A percentile compares a stretch with the other conserved stretches of the same genome.
phyloP scores from a whole-genome alignment of 1,284 basidiomycete genomes.

The Singerocomus inundabilis region DNA sequence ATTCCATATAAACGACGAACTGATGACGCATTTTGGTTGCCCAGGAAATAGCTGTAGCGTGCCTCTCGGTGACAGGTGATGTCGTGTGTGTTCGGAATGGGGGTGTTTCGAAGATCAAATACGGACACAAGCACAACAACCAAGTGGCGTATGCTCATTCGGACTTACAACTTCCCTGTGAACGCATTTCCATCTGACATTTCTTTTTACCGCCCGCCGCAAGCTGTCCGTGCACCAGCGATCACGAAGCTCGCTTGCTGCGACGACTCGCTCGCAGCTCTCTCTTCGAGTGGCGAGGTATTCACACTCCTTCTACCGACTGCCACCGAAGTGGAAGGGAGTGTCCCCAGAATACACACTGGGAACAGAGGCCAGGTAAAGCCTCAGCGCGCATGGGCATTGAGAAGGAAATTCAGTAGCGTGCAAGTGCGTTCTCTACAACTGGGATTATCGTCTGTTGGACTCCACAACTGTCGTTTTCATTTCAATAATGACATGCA shows the following conservation, averaged over 20 bases:
- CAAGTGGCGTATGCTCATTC: conserved; percentile 16
- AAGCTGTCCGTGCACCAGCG: conserved; percentile 63
- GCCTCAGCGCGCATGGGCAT: conserved; percentile 88
- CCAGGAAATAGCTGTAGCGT: conserved; percentile 83
- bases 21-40: not conserved
- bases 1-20: too few species aligned
- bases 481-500: conserved; percentile 2
- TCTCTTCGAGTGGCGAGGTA: conserved; percentile 88
- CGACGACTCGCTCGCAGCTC: conserved; percentile 82
- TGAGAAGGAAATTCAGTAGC: conserved; percentile 84
- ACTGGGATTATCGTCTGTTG: not conserved
- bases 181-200: conserved; percentile 73
- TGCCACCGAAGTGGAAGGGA: conserved; percentile 31
- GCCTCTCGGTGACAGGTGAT: conserved; percentile 71
- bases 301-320: conserved; percentile 74
- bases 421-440: conserved; percentile 54
- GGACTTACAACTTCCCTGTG: conserved; percentile 55
- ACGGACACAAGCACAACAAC: conserved; percentile 21
- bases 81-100: conserved; percentile 86
- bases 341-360: conserved; percentile 26
- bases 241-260: conserved; percentile 83
- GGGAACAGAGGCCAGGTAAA: conserved; percentile 44
- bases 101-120: conserved; percentile 73
- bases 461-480: not conserved
- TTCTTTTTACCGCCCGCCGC: conserved; percentile 76